A percentile compares a stretch with the other conserved stretches of the same genome.
Conservation (phyloP, 441 rosid genomes). For the Aquilaria agallochum region DNA sequence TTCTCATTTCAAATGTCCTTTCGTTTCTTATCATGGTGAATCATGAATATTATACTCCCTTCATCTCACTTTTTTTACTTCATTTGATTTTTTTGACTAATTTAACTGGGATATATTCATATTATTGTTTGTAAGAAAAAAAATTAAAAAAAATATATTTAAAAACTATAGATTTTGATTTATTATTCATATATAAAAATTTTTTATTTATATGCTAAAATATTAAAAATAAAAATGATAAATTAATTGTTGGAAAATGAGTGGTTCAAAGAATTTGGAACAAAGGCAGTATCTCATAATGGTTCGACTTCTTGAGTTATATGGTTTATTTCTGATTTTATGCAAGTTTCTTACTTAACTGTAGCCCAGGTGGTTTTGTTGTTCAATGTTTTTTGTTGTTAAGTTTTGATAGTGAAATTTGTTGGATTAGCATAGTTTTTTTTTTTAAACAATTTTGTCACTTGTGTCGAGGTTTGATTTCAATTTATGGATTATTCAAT, state of each 20-base stretch:
- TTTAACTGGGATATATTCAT: no score
- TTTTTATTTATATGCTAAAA: no score
- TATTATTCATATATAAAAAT: no score
- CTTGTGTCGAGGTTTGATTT: conserved; percentile 1
- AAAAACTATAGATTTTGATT: no score
- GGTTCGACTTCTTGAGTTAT: conserved; percentile 2
- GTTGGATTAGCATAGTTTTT: background rate
- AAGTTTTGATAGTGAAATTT: conserved; percentile 8
- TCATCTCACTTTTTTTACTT: no score
- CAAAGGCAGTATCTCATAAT: background rate
- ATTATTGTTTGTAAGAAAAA: no score
- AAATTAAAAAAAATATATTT: no score
- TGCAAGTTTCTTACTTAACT: conserved; percentile 2
- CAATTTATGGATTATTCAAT: no score
- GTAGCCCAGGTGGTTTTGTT: conserved; percentile 6
- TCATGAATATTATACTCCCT: conserved; percentile 42
- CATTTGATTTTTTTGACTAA: no score
- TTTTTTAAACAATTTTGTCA: background rate
- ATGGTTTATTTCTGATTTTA: conserved; percentile 1
- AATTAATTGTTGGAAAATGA: no score
- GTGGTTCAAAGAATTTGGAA: no score
- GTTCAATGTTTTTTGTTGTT: conserved; percentile 9
- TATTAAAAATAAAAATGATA: no score
- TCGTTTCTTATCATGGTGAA: conserved; percentile 64
- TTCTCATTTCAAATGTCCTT: conserved; percentile 78